Base-by-base conservation (phyloP, 208 protist species). In the Crithidia brevicula region DNA sequence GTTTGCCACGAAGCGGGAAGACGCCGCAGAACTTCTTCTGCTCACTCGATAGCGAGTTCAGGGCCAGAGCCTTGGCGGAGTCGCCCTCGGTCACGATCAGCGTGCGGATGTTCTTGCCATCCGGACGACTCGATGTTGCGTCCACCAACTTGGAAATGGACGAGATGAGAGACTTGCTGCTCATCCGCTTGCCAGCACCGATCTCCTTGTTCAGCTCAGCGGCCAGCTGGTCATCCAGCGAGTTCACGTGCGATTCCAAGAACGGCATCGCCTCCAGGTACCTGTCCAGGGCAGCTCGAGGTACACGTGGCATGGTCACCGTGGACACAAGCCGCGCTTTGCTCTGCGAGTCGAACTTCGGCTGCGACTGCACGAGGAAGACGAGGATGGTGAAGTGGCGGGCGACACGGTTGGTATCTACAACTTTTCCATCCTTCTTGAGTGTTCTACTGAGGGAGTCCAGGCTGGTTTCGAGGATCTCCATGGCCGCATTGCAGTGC, bases 291-390 rank as follows among this genome's bases (percentile, higher is more conserved):
- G 97, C 95, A 10, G 70, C 60, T 52, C 98, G 98, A 16, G 89
- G 82, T 25, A 92, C 86, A 15, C 87, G 78, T 33, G 91, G 88
- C 84, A 96, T 90, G 9, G 72, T 83, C 34, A 88, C 81, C 3
- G 79, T 53, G 22, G 96, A 98, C 0, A 95, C 98, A 52, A 99
- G 92, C 8, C 92, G 94, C 47, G 99, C 98, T 82, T 99, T 99
- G 51, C 97, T 99, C 87, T 99, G 99, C 38, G 97, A 99, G 80
- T 99, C 98, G 83, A 99, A 99, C 56, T 98, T 92, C 22, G 99
- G 99, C 74, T 99, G 99, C 20, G 98, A 92, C 72, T 99, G 98
- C 18, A 99, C 81, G 28, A 93, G 94, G 73, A 99, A 99, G 30
- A 99, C 88, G 78, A 99, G 99, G 27, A 99, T 83, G 47, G 83